phyloP scores from a whole-genome alignment of 352 stramenopile genomes.

The Phytopythium helicoides region DNA sequence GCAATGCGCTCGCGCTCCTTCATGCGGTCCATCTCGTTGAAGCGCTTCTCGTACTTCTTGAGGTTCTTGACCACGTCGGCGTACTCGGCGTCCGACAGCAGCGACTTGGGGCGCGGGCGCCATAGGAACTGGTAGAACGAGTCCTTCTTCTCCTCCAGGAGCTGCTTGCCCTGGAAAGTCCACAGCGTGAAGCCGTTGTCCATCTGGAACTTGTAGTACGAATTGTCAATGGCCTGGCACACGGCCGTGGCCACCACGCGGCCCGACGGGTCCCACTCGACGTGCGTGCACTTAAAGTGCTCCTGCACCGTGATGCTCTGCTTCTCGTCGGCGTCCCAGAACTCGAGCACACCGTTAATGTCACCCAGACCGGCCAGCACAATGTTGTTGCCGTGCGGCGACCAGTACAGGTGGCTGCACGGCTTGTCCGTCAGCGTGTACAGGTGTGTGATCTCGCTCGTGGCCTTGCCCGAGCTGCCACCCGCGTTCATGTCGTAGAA shows the following conservation, averaged over 20 bases:
- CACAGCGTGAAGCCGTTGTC: slow-evolving; percentile 99
- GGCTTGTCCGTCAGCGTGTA: slow-evolving; percentile 95
- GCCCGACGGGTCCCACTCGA: slow-evolving; percentile 97
- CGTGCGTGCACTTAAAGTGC: slow-evolving; percentile 98
- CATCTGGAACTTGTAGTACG: slow-evolving; percentile 97
- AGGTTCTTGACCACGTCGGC: slow-evolving; percentile 96
- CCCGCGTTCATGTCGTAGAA: slow-evolving; percentile 96
- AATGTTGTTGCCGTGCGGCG: slow-evolving; percentile 91
- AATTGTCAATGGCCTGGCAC: slow-evolving; percentile 94
- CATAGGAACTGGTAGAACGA: slow-evolving; percentile 95
- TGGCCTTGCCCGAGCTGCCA: slow-evolving; percentile 28
- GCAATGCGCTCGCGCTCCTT: slow-evolving; percentile 78
- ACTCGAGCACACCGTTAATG: slow-evolving; percentile 95
- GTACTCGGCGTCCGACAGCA: slow-evolving; percentile 93
- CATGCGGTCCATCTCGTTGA: slow-evolving; percentile 84
- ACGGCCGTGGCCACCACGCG: slow-evolving; percentile 94
- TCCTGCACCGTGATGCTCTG: slow-evolving; percentile 94
- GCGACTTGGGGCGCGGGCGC: slow-evolving; percentile 91
- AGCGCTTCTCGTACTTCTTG: slow-evolving; percentile 95
- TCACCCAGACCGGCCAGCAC: slow-evolving; percentile 94
- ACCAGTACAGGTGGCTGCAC: slow-evolving; percentile 98
- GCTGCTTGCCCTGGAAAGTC: slow-evolving; percentile 97
- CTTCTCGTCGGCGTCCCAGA: slow-evolving; percentile 97
- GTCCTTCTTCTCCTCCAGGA: slow-evolving; percentile 95
- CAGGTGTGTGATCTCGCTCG: slow-evolving; percentile 92